These are phyloP conservation scores for Cercospora sp. DNA, from an alignment of 2,329 filamentous ascomycete genomes.

Conservation along the genomic window DNA sequence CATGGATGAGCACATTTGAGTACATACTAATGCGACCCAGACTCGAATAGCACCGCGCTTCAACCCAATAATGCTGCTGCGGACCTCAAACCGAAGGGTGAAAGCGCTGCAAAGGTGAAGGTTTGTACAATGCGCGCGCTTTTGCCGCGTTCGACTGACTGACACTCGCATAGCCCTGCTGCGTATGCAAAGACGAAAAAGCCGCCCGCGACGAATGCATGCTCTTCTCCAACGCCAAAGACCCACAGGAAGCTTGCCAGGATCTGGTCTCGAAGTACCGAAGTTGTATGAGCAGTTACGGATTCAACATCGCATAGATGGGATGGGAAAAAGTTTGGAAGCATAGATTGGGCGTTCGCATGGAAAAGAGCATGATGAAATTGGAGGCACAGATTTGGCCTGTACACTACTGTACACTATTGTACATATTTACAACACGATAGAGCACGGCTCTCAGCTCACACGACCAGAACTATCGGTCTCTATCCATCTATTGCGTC, in stretches of 20 bases:
- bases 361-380: slow-evolving; percentile 8
- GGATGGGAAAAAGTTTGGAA: neutral
- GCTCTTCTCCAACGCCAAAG: slow-evolving; percentile 85
- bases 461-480: neutral
- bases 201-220: slow-evolving; percentile 93
- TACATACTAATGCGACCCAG: slow-evolving; percentile 1
- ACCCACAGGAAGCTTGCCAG: slow-evolving; percentile 82
- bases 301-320: slow-evolving; percentile 63
- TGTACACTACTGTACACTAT: slow-evolving; percentile 24
- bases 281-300: slow-evolving; percentile 88
- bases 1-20: slow-evolving; percentile 8
- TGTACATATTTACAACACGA: slow-evolving; percentile 17
- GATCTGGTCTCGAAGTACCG: slow-evolving; percentile 81
- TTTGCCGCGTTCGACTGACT: neutral
- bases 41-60: slow-evolving; percentile 20
- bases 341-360: slow-evolving; percentile 11
- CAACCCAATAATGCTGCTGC: slow-evolving; percentile 48
- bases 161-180: slow-evolving; percentile 70
- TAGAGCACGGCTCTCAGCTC: slow-evolving; percentile 16
- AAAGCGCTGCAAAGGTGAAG: slow-evolving; percentile 47
- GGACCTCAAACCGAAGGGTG: slow-evolving; percentile 45
- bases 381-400: slow-evolving; percentile 4
- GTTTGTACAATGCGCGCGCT: slow-evolving; percentile 29
- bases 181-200: slow-evolving; percentile 96
- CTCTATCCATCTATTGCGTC: slow-evolving; percentile 36